phyloP scores from a whole-genome alignment of 305 asterid genomes.

The Fraxinus baroniana region DNA sequence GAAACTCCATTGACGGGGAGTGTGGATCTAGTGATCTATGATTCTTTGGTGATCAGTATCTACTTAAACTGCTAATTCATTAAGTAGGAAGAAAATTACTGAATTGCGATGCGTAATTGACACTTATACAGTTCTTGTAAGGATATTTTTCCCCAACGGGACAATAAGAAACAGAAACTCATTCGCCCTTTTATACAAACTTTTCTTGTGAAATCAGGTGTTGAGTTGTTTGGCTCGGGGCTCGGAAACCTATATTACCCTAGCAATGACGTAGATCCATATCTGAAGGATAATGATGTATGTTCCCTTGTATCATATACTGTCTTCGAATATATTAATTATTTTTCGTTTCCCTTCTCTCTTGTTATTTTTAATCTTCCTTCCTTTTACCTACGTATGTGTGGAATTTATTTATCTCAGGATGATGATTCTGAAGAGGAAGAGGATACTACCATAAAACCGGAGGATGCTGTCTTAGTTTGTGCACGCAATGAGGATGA shows the following conservation, averaged over 20 bases:
- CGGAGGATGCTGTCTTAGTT: slow-evolving; percentile 76
- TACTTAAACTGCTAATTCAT: neutral
- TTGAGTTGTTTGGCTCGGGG: slow-evolving; percentile 72
- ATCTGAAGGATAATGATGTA: slow-evolving; percentile 60
- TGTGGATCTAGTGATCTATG: neutral
- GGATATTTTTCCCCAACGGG: neutral
- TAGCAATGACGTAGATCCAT: slow-evolving; percentile 82
- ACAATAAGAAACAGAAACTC: neutral
- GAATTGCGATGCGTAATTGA: neutral
- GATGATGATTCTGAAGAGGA: slow-evolving; percentile 80
- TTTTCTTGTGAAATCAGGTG: slow-evolving; percentile 38
- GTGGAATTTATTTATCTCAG: slow-evolving; percentile 38
- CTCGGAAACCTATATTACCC: slow-evolving; percentile 55
- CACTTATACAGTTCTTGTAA: neutral
- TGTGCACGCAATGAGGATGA: slow-evolving; percentile 90
- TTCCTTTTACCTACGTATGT: neutral
- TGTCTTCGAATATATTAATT: neutral
- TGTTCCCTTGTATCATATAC: slow-evolving; percentile 23
- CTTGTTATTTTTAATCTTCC: neutral
- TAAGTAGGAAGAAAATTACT: neutral
- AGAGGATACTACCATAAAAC: slow-evolving; percentile 70
- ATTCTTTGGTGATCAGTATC: neutral
- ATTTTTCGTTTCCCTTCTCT: neutral
- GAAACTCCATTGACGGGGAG: neutral
- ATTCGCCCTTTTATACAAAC: neutral